These are phyloP conservation scores for Trametes meyenii DNA, from an alignment of 768 basidiomycete genomes.

Conservation along the genomic window DNA sequence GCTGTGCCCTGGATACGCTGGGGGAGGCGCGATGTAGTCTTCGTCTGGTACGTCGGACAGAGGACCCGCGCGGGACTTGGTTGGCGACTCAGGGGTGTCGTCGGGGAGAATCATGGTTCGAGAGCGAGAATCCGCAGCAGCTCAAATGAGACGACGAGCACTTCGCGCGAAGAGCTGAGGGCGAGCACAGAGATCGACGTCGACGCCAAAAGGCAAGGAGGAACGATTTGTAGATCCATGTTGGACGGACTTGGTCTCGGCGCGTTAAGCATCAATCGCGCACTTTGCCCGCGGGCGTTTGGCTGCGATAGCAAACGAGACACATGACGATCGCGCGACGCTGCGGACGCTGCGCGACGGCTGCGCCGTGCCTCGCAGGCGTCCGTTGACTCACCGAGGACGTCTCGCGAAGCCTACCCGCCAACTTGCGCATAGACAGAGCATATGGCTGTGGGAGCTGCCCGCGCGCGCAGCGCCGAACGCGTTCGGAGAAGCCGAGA, in stretches of 20 bases:
- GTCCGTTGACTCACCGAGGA: not conserved
- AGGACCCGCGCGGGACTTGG: constrained; percentile 21
- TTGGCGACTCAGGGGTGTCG: constrained; percentile 28
- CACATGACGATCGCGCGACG: constrained; percentile 4
- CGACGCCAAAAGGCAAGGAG: not conserved
- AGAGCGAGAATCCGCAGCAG: not conserved
- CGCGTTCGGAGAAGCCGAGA: too few relatives aligned
- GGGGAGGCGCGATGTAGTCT: constrained; percentile 20
- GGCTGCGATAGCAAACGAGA: not conserved
- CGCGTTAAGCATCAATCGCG: not conserved
- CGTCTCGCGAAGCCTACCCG: not conserved
- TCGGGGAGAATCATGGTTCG: constrained; percentile 31
- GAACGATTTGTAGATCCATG: not conserved
- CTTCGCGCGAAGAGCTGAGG: not conserved
- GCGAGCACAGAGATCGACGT: not conserved
- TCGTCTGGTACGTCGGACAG: constrained; percentile 11
- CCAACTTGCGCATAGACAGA: not conserved
- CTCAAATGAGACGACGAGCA: too few relatives aligned
- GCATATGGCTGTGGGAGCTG: not conserved
- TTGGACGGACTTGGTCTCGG: not conserved
- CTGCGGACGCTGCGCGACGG: constrained; percentile 15
- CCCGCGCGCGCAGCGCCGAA: too few relatives aligned
- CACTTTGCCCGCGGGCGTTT: not conserved
- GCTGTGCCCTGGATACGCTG: constrained; percentile 27
- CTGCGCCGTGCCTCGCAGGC: constrained; percentile 10